phyloP scores from a whole-genome alignment of 106 monocot species.

The Amphibolis antarctica region DNA sequence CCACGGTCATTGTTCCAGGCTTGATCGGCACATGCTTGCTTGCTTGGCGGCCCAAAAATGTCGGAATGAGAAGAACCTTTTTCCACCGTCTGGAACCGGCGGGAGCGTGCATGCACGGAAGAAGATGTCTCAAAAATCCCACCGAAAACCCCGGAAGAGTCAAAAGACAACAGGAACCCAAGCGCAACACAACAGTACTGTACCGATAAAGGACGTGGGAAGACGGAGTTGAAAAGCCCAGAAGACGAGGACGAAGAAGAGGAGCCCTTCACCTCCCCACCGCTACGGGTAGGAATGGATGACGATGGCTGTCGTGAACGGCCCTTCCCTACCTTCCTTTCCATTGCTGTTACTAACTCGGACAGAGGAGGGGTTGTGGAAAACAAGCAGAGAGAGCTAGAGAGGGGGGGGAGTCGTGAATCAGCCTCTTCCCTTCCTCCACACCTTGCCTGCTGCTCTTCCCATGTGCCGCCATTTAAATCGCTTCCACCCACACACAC shows the following conservation, averaged over 20 bases:
- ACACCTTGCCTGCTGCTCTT: not conserved
- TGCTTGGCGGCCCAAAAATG: conserved; percentile 1
- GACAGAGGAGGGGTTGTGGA: not conserved
- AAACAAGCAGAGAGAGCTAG: not conserved
- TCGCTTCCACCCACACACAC: not conserved
- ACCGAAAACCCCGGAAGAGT: not conserved
- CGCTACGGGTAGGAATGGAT: too few species aligned
- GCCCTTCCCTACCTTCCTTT: not conserved
- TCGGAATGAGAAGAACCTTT: not conserved
- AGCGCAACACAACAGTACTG: too few species aligned
- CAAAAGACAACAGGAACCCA: not conserved
- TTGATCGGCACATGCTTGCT: conserved; percentile 3
- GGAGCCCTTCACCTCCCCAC: not conserved
- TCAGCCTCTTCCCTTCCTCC: not conserved
- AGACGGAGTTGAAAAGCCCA: conserved; percentile 18
- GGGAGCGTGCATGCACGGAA: not conserved
- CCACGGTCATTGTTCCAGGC: conserved; percentile 4
- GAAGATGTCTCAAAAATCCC: not conserved
- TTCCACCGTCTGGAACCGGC: conserved; percentile 4
- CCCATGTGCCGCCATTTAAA: not conserved
- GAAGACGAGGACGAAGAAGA: not conserved
- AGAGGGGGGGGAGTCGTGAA: not conserved
- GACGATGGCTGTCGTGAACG: not conserved
- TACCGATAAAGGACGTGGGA: conserved; percentile 7
- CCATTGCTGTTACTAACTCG: not conserved